Conservation (phyloP, 2,329 filamentous ascomycete genomes). For the Neopestalotiopsis sp. region DNA sequence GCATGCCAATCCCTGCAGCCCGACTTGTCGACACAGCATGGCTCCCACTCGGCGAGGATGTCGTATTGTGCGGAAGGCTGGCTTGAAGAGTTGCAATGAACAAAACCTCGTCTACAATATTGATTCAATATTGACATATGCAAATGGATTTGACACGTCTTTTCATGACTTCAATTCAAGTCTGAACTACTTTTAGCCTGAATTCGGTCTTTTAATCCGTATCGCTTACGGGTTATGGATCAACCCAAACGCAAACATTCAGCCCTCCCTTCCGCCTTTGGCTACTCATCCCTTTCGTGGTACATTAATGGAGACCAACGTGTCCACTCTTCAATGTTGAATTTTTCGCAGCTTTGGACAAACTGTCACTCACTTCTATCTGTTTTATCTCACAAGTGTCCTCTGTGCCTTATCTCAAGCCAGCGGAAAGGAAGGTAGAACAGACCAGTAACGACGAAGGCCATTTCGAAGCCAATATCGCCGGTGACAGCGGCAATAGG, state of each 20-base stretch:
- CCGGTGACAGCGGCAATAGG: slow-evolving; percentile 48
- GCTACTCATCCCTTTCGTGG: too few species aligned
- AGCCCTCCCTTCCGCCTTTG: not conserved
- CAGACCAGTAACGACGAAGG: slow-evolving; percentile 48
- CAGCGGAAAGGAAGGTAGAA: slow-evolving; percentile 53
- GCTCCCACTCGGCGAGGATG: slow-evolving; percentile 81
- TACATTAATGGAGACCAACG: too few species aligned
- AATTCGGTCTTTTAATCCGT: not conserved
- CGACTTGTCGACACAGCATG: slow-evolving; percentile 72
- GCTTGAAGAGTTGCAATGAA: slow-evolving; percentile 10
- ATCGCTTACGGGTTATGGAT: not conserved
- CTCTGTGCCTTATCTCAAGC: slow-evolving; percentile 45
- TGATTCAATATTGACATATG: not conserved
- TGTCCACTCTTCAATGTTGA: not conserved
- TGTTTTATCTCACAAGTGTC: slow-evolving; percentile 32
- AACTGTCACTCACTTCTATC: not conserved
- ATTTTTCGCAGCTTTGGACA: not conserved
- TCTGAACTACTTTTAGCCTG: not conserved
- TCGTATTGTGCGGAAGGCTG: slow-evolving; percentile 77
- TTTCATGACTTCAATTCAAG: not conserved
- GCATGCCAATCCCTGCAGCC: slow-evolving; percentile 62
- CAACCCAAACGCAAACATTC: not conserved
- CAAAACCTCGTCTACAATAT: not conserved
- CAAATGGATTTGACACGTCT: not conserved
- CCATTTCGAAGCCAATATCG: slow-evolving; percentile 51